Evolutionary conservation across 1,284 basidiomycete species (phyloP).

Genomic region (Hemileia vastatrix): DNA sequence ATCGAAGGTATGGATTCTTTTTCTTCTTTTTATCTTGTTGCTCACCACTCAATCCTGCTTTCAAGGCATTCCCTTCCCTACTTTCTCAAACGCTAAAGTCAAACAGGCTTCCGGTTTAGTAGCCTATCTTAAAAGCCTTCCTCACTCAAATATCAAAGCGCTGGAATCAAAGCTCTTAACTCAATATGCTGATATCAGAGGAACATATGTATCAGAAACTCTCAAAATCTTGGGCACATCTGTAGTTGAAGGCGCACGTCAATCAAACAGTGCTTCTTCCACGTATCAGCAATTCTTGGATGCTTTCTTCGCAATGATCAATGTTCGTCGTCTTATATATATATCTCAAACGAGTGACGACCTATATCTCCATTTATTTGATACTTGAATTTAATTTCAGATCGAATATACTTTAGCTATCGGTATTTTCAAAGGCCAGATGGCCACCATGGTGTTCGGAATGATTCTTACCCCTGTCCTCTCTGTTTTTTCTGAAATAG

Average conservation of each 20-base stretch:
- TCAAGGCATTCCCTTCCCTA: constrained; percentile 5
- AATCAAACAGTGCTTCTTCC: too few relatives aligned
- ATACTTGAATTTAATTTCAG: too few relatives aligned
- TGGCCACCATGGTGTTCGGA: too few relatives aligned
- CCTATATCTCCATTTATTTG: background rate
- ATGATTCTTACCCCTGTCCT: too few relatives aligned
- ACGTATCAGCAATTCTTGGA: too few relatives aligned
- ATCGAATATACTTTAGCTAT: constrained; percentile 20
- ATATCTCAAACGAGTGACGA: background rate
- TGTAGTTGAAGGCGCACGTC: too few relatives aligned
- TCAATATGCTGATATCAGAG: constrained; percentile 2
- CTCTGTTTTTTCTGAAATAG: constrained; percentile 30
- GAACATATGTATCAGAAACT: constrained; percentile 9
- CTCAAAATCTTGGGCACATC: too few relatives aligned
- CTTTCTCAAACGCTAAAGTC: too few relatives aligned
- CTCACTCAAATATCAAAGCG: constrained; percentile 2
- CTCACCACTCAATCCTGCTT: constrained; percentile 1
- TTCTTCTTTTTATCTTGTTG: background rate
- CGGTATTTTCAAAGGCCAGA: constrained; percentile 15
- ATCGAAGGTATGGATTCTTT: constrained; percentile 1
- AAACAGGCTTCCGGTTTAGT: constrained; percentile 5
- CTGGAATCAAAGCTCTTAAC: constrained; percentile 1
- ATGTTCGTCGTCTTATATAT: too few relatives aligned
- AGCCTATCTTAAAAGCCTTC: constrained; percentile 9
- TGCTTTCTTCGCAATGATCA: constrained; percentile 24